phyloP scores from a whole-genome alignment of 495 filamentous ascomycete genomes.

The Talaromyces liani region DNA sequence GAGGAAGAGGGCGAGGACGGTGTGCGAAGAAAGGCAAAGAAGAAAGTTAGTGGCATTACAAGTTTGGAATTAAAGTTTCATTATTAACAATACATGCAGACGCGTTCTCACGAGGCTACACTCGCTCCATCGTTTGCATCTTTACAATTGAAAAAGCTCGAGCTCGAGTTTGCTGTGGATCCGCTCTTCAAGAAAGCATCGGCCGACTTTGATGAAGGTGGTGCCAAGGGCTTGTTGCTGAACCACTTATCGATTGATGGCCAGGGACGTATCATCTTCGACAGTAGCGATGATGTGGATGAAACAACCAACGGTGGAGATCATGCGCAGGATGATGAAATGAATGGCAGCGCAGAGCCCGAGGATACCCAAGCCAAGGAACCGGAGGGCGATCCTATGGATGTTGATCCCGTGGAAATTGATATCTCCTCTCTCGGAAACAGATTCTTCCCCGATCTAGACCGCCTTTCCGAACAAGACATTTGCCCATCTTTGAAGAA shows the following conservation, averaged over 20 bases:
- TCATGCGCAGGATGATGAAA: conserved; percentile 27
- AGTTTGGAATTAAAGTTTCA: not conserved
- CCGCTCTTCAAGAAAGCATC: conserved; percentile 98
- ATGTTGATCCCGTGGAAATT: conserved; percentile 58
- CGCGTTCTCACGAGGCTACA: conserved; percentile 83
- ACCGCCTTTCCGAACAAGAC: conserved; percentile 71
- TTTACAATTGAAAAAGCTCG: conserved; percentile 91
- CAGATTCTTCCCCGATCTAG: conserved; percentile 83
- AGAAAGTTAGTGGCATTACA: conserved; percentile 43
- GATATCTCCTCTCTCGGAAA: conserved; percentile 65
- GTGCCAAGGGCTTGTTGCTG: conserved; percentile 88
- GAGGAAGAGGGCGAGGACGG: conserved; percentile 81
- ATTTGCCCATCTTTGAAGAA: conserved; percentile 92
- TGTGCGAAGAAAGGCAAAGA: conserved; percentile 65
- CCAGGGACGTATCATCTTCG: conserved; percentile 90
- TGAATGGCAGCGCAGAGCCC: conserved; percentile 24
- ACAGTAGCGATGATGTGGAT: conserved; percentile 91
- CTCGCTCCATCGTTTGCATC: conserved; percentile 81
- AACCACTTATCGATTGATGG: conserved; percentile 94
- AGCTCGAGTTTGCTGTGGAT: conserved; percentile 94
- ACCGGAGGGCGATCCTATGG: conserved; percentile 23
- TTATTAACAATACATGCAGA: conserved; percentile 23
- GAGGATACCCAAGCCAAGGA: conserved; percentile 30
- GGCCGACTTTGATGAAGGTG: conserved; percentile 96
- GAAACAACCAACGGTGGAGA: conserved; percentile 46